A percentile compares a stretch with the other conserved stretches of the same genome.
phyloP scores from a whole-genome alignment of 108 stramenopile species.

The Cyclotella sp. region DNA sequence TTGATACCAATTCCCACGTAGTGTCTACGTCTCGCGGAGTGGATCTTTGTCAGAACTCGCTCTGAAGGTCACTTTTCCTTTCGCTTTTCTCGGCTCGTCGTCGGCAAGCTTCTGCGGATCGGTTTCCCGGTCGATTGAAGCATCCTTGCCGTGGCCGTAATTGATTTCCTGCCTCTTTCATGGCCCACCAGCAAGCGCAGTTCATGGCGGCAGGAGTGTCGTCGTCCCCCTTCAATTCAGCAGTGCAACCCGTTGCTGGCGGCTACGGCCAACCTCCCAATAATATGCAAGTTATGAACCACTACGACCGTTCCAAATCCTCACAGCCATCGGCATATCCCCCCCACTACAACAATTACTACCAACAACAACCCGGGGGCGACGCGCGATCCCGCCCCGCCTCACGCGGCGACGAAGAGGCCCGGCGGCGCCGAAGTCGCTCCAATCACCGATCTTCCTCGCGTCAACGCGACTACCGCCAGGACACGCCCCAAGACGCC shows the following conservation, averaged over 20 bases:
- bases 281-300: slow-evolving; percentile 43
- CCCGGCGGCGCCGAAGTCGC: slow-evolving; percentile 19
- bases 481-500: slow-evolving; percentile 19
- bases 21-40: neutral
- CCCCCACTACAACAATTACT: slow-evolving; percentile 30
- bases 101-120: neutral
- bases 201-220: slow-evolving; percentile 25
- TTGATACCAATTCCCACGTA: slow-evolving; percentile 4
- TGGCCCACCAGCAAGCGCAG: slow-evolving; percentile 1
- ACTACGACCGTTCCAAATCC: slow-evolving; percentile 17
- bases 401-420: slow-evolving; percentile 28
- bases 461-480: neutral
- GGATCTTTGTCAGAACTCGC: neutral
- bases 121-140: neutral
- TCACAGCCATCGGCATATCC: slow-evolving; percentile 11
- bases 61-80: neutral
- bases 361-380: slow-evolving; percentile 17
- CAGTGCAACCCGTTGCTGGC: neutral
- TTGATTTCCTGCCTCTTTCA: neutral
- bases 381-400: slow-evolving; percentile 9
- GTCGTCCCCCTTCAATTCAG: slow-evolving; percentile 5
- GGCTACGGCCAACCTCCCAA: slow-evolving; percentile 30
- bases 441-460: slow-evolving; percentile 16
- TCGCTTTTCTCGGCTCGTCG: neutral
- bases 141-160: neutral